A percentile compares a stretch with the other conserved stretches of the same genome.
phyloP scores from a whole-genome alignment of 1,284 basidiomycete genomes.

The Cryptococcus hybrid region DNA sequence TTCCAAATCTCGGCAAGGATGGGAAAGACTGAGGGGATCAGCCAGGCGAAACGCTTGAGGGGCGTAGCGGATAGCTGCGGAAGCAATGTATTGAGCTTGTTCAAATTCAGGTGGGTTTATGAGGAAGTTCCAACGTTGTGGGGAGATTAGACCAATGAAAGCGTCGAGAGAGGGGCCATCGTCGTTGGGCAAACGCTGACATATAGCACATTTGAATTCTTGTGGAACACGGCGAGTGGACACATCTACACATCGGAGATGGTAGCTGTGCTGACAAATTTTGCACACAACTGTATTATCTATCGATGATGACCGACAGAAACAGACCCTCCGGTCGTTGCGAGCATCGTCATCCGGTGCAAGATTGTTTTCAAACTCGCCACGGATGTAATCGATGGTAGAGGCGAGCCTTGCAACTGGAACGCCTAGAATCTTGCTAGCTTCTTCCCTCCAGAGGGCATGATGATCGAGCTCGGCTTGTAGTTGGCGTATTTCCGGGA shows the following conservation, averaged over 20 bases:
- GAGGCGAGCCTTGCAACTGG: constrained; percentile 15
- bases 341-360: constrained; percentile 31
- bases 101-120: constrained; percentile 28
- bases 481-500: constrained; percentile 38
- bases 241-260: constrained; percentile 38
- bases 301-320: constrained; percentile 25
- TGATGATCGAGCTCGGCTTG: constrained; percentile 34
- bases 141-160: constrained; percentile 19
- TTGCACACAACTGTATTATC: constrained; percentile 33
- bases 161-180: constrained; percentile 30
- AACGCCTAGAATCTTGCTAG: constrained; percentile 18
- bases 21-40: constrained; percentile 17
- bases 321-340: constrained; percentile 25
- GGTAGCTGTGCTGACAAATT: constrained; percentile 32
- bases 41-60: constrained; percentile 18
- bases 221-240: constrained; percentile 18
- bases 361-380: constrained; percentile 27
- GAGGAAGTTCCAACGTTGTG: constrained; percentile 27
- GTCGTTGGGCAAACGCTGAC: constrained; percentile 24
- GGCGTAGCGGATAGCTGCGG: constrained; percentile 21
- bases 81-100: constrained; percentile 19
- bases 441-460: constrained; percentile 22
- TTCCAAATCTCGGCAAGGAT: constrained; percentile 12
- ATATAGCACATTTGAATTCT: constrained; percentile 41
- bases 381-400: constrained; percentile 26